Evolutionary conservation across 805 yeast genomes (phyloP).

Genomic region (Lachancea sp.): DNA sequence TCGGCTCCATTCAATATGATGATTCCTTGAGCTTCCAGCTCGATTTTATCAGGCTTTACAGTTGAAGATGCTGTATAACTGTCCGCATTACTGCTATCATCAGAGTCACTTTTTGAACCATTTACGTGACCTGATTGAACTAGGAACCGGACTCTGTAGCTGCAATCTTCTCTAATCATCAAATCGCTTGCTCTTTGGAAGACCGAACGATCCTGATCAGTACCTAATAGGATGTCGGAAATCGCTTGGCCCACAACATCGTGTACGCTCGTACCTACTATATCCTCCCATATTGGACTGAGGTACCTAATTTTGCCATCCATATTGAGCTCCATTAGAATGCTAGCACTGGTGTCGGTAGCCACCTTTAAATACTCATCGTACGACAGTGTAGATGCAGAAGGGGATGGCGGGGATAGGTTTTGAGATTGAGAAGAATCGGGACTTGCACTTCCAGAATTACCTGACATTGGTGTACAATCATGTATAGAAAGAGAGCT

Average conservation of each 20-base stretch:
- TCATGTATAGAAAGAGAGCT: conserved; percentile 1
- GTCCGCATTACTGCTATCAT: conserved; percentile 12
- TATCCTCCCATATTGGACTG: conserved; percentile 68
- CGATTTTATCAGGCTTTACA: conserved; percentile 36
- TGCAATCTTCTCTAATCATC: conserved; percentile 67
- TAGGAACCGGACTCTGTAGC: conserved; percentile 70
- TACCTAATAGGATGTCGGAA: conserved; percentile 57
- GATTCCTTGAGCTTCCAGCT: conserved; percentile 91
- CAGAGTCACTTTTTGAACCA: conserved; percentile 9
- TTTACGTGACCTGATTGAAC: conserved; percentile 21
- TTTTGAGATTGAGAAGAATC: conserved; percentile 3
- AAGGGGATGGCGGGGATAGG: conserved; percentile 6
- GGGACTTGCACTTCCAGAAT: conserved; percentile 2
- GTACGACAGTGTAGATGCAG: conserved; percentile 24
- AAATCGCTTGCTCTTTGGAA: conserved; percentile 63
- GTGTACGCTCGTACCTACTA: conserved; percentile 60
- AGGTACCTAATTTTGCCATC: conserved; percentile 72
- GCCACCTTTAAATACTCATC: conserved; percentile 55
- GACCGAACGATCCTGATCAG: conserved; percentile 55
- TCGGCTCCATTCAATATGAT: conserved; percentile 58
- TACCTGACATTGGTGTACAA: background rate
- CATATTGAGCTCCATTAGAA: conserved; percentile 77
- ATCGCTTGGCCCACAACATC: conserved; percentile 53
- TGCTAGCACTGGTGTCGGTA: conserved; percentile 62
- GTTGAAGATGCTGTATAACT: background rate